These are phyloP conservation scores for Penicillium janthinellum DNA, from an alignment of 2,329 filamentous ascomycete species.

Conservation along the genomic window DNA sequence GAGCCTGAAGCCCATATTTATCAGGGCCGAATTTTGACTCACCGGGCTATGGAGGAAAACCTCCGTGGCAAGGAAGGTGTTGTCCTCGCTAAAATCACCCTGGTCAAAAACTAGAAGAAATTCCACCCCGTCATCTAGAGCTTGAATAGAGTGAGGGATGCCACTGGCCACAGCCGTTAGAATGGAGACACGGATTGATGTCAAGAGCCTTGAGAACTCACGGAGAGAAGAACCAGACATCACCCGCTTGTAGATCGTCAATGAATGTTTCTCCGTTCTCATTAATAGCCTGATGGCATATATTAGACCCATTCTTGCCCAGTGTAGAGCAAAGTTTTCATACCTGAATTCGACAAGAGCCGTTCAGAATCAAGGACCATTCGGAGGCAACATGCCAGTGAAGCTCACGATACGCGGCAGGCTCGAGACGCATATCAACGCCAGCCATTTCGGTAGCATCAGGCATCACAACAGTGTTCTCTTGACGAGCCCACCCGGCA, in stretches of 20 bases:
- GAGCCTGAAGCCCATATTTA: background rate
- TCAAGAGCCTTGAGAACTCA: conserved; percentile 14
- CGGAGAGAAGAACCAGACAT: conserved; percentile 80
- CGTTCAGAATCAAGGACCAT: conserved; percentile 45
- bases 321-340: background rate
- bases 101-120: conserved; percentile 22
- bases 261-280: conserved; percentile 73
- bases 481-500: conserved; percentile 58
- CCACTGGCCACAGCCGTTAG: conserved; percentile 45
- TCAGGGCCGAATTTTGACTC: background rate
- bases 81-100: conserved; percentile 66
- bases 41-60: conserved; percentile 53
- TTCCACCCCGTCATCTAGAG: conserved; percentile 14
- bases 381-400: conserved; percentile 54
- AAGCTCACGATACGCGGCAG: conserved; percentile 62
- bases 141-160: conserved; percentile 62
- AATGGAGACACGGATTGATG: background rate
- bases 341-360: conserved; percentile 41
- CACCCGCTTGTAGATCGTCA: conserved; percentile 74
- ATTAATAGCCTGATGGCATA: conserved; percentile 32
- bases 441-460: conserved; percentile 56
- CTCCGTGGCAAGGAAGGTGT: conserved; percentile 72
- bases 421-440: conserved; percentile 61
- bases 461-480: conserved; percentile 57
- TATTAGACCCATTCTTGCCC: background rate